Base-by-base conservation (phyloP, 257 asterid genomes). In the Ballota nigra region DNA sequence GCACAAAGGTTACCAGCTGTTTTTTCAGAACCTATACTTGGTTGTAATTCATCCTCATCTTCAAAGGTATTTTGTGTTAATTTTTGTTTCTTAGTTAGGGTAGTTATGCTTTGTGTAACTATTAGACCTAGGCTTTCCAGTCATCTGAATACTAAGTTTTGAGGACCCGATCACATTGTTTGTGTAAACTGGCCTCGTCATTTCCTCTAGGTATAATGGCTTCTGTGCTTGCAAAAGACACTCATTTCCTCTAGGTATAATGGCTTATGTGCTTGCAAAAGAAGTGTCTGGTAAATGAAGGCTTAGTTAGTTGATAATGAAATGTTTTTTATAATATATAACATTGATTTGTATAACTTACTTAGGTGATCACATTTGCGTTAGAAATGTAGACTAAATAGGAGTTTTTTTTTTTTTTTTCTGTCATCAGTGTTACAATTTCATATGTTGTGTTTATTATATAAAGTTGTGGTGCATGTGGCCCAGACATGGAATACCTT, bases 41-140 rank as follows among this genome's bases (percentile, higher is more conserved):
- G 92, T 74, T 95, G 99, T 77, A 10, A 62, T 18, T 76, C 89
- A 57, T 56, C 78, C 75, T 75, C 86, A n/a, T 82, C 97, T 34
- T 63, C 88, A 1, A 80, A 77, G 96, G 99, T 95, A 76, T n/a
- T 73, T n/a, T 53, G 58, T 47, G 33, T 52, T 69, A 9, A 61
- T 34, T 28, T 71, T 29, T 38, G n/a, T 70, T 55, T 36, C 34
- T 69, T 15, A 23, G 52, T 45, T 63, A 49, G 47, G 47, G n/a
- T 40, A 33, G 19, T 24, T 58, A 53, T 26, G 12, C 65, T 71
- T 18, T 41, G 19, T 4, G n/a, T 1, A 29, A 57, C 47, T 9
- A 28, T n/a, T 40, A 36, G 29, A 58, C 66, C 29, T 57, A 15
- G 19, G 58, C 33, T 20, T 41, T 36, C 19, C 61, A 68, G 26